Evolutionary conservation across 352 stramenopile genomes (phyloP).

Genomic region (Chrysophaeum taylorii): DNA sequence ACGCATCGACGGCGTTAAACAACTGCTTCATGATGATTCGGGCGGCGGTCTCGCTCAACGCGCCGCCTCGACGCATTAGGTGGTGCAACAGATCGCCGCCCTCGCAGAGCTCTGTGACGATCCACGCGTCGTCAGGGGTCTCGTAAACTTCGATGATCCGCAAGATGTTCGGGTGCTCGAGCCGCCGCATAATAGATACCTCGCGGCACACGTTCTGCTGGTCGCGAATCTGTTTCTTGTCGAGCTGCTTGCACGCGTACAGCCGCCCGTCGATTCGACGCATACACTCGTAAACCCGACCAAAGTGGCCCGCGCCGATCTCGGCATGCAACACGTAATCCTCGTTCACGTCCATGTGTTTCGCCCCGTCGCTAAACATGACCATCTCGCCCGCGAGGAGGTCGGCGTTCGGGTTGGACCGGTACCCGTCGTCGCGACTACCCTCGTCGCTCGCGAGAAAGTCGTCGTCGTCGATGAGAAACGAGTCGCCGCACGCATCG

Average conservation of each 20-base stretch:
- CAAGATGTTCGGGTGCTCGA: not conserved
- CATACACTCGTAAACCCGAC: not conserved
- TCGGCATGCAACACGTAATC: not conserved
- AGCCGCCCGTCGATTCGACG: not conserved
- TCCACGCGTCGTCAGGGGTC: not conserved
- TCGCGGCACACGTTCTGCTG: not conserved
- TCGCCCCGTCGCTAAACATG: not conserved
- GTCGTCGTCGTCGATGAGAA: too few relatives aligned
- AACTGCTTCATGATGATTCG: not conserved
- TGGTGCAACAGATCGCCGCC: not conserved
- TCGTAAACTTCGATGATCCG: not conserved
- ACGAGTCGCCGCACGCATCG: too few relatives aligned
- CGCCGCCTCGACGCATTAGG: not conserved
- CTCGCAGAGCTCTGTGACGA: not conserved
- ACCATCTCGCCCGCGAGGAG: too few relatives aligned
- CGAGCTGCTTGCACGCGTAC: slow-evolving; percentile 6
- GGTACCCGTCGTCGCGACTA: too few relatives aligned
- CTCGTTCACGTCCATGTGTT: not conserved
- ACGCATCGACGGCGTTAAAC: not conserved
- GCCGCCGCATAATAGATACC: not conserved
- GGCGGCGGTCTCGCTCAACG: not conserved
- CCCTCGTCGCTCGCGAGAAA: too few relatives aligned
- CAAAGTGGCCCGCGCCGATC: slow-evolving; percentile 9
- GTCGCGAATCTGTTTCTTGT: not conserved
- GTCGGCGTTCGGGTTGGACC: too few relatives aligned